Percentiles rank a stretch among this genome's conserved stretches.
These are phyloP conservation scores for Pneumocystis jirovecii DNA, from an alignment of 1,139 yeast genomes.

Conservation along the genomic window DNA sequence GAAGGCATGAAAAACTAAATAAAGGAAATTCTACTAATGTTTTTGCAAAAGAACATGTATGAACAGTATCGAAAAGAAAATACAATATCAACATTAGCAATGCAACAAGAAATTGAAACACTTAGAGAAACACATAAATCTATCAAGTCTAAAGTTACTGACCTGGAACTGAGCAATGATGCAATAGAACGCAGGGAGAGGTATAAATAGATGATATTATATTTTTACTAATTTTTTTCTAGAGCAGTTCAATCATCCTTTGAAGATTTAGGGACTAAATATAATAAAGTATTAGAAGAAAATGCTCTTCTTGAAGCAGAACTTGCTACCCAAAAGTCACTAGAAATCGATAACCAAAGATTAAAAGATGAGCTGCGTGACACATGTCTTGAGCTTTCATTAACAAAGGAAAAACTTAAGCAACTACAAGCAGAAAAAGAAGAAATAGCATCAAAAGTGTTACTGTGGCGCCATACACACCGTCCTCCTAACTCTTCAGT, in stretches of 20 bases:
- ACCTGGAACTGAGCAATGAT: constrained; percentile 27
- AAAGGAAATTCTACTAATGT: neutral
- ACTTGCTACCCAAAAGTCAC: constrained; percentile 18
- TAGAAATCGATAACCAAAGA: constrained; percentile 23
- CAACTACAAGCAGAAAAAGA: neutral
- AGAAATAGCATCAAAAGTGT: neutral
- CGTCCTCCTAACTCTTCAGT: neutral
- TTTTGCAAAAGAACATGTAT: constrained; percentile 14
- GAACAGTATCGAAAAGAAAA: constrained; percentile 20
- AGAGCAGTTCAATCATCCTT: constrained; percentile 17
- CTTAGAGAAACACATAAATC: constrained; percentile 19
- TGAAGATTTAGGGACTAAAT: constrained; percentile 22
- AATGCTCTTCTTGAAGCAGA: constrained; percentile 26
- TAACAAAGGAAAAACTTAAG: constrained; percentile 12
- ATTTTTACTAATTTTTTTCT: neutral
- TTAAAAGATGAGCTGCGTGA: constrained; percentile 25
- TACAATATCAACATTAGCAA: constrained; percentile 19
- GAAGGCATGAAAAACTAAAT: constrained; percentile 15
- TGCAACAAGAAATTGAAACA: constrained; percentile 20
- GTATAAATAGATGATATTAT: constrained; percentile 4
- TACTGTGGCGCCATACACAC: neutral
- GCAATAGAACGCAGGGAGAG: constrained; percentile 27
- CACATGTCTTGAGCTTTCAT: constrained; percentile 22
- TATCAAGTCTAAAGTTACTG: constrained; percentile 20
- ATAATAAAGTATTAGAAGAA: constrained; percentile 22